Conservation (phyloP, 2,329 filamentous ascomycete genomes). For the Penicillium verrucosum region DNA sequence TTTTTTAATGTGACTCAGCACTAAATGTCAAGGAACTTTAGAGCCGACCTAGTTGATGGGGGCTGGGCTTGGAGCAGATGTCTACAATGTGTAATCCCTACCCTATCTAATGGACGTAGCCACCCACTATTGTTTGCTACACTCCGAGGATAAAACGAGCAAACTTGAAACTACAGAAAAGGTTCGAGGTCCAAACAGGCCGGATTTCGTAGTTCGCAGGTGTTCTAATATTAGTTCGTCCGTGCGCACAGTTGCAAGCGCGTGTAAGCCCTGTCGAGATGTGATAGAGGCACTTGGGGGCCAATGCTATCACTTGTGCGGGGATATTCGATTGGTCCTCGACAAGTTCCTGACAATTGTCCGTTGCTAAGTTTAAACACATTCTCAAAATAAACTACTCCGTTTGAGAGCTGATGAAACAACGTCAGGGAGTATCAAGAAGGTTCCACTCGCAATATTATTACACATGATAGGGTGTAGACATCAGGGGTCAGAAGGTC, state of each 20-base stretch:
- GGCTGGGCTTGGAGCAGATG: neutral
- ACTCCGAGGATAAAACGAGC: neutral
- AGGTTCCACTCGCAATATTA: neutral
- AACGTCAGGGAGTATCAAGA: neutral
- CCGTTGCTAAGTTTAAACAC: slow-evolving; percentile 6
- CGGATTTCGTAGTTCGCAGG: slow-evolving; percentile 1
- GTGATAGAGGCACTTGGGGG: slow-evolving; percentile 5
- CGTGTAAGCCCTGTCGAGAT: slow-evolving; percentile 8
- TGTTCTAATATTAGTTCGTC: slow-evolving; percentile 11
- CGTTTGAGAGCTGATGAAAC: slow-evolving; percentile 1
- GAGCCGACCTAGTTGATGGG: neutral
- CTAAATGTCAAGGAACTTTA: neutral
- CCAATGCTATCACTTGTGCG: slow-evolving; percentile 3
- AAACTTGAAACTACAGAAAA: neutral
- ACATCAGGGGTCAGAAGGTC: neutral
- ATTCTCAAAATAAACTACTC: slow-evolving; percentile 7
- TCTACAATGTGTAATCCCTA: neutral
- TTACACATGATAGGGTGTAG: neutral
- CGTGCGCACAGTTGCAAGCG: slow-evolving; percentile 9
- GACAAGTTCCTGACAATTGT: neutral
- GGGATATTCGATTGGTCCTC: neutral
- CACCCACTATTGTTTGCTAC: neutral
- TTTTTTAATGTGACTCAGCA: neutral
- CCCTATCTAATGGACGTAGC: neutral
- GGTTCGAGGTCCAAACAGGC: neutral